A percentile compares a stretch with the other conserved stretches of the same genome.
Evolutionary conservation across 2,329 filamentous ascomycete genomes (phyloP).

Genomic region (Phoma sp.): DNA sequence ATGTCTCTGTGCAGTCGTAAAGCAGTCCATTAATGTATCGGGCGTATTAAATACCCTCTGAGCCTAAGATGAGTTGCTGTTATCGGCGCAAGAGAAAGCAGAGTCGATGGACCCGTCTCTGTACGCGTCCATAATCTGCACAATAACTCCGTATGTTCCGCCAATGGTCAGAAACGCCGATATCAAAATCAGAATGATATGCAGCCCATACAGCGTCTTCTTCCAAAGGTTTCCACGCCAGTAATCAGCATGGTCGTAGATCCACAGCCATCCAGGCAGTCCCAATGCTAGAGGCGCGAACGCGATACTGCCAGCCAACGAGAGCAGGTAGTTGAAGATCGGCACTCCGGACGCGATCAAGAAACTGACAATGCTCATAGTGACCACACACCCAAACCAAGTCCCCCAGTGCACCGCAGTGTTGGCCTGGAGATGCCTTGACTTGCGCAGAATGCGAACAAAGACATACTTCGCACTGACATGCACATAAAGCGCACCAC

Average conservation of each 20-base stretch:
- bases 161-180: conserved; percentile 57
- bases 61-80: conserved; percentile 35
- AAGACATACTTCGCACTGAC: conserved; percentile 62
- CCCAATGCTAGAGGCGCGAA: conserved; percentile 59
- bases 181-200: conserved; percentile 52
- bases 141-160: conserved; percentile 58
- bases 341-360: conserved; percentile 61
- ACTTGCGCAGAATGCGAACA: conserved; percentile 59
- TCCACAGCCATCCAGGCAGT: conserved; percentile 59
- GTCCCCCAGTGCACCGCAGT: conserved; percentile 57
- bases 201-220: conserved; percentile 49
- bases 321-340: conserved; percentile 61
- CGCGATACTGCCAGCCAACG: conserved; percentile 56
- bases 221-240: conserved; percentile 44
- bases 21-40: too few relatives aligned
- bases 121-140: conserved; percentile 60
- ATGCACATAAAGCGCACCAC: conserved; percentile 55
- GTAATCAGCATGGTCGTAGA: conserved; percentile 56
- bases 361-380: conserved; percentile 54
- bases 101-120: conserved; percentile 53
- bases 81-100: conserved; percentile 40
- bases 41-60: not conserved
- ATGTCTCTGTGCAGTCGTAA: too few relatives aligned
- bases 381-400: conserved; percentile 57
- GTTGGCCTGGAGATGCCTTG: conserved; percentile 58